phyloP scores from a whole-genome alignment of 1,139 yeast genomes.

The Sugiyamaella paludigena region DNA sequence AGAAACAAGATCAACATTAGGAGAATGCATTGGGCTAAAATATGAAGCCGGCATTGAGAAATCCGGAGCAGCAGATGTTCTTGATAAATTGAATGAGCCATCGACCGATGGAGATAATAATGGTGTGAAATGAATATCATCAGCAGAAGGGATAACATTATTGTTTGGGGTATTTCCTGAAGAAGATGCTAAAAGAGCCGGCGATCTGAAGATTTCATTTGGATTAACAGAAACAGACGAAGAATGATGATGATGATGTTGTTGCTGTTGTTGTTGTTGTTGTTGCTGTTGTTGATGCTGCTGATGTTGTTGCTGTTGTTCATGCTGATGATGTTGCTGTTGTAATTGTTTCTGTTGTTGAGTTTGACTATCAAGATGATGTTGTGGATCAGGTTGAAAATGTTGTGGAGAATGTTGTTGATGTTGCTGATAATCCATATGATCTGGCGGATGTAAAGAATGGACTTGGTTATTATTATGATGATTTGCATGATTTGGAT shows the following conservation, averaged over 20 bases:
- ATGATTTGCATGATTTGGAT: neutral
- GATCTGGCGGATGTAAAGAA: constrained; percentile 7
- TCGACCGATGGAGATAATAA: constrained; percentile 61
- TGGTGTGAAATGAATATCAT: constrained; percentile 54
- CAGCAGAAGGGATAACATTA: constrained; percentile 16
- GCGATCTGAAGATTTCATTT: constrained; percentile 29
- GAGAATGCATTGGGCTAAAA: constrained; percentile 59
- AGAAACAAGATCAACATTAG: constrained; percentile 45
- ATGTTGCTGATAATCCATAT: constrained; percentile 11
- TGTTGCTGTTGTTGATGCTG: constrained; percentile 7
- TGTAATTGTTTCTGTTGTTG: constrained; percentile 13
- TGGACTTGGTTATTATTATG: constrained; percentile 9
- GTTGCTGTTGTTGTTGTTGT: constrained; percentile 5
- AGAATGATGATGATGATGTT: neutral
- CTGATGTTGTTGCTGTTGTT: constrained; percentile 4
- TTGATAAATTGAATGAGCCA: constrained; percentile 51
- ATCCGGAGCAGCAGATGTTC: constrained; percentile 35
- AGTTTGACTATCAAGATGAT: neutral
- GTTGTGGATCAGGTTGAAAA: neutral
- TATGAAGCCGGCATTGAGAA: constrained; percentile 35
- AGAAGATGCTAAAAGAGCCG: constrained; percentile 24
- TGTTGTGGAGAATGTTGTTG: constrained; percentile 10
- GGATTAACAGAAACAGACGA: constrained; percentile 22
- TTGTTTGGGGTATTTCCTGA: constrained; percentile 8
- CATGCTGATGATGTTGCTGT: constrained; percentile 4